Percentiles rank a stretch among this genome's conserved stretches.
These are phyloP conservation scores for Microstegium vimineum DNA, from an alignment of 176 grass and related monocot species.

Conservation along the genomic window DNA sequence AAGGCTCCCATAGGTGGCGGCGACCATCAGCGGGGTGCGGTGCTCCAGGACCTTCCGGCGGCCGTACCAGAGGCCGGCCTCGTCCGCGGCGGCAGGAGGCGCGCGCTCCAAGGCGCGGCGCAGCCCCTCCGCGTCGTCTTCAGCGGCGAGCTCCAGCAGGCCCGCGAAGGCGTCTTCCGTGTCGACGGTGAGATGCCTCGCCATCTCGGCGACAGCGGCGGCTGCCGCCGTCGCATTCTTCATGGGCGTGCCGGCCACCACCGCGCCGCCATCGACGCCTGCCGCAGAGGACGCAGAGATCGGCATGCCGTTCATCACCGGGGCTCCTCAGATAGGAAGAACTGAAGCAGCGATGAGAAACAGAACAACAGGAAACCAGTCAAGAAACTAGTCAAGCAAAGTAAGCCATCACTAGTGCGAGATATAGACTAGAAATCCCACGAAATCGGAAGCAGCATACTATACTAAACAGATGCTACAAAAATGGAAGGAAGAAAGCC, in stretches of 20 bases:
- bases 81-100: constrained; percentile 42
- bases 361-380: constrained; percentile 31
- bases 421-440: constrained; percentile 35
- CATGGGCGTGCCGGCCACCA: background rate
- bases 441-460: constrained; percentile 13
- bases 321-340: constrained; percentile 36
- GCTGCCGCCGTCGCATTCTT: constrained; percentile 40
- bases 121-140: constrained; percentile 45
- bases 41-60: constrained; percentile 59
- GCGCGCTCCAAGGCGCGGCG: constrained; percentile 42
- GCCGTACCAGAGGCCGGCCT: constrained; percentile 71
- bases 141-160: constrained; percentile 65
- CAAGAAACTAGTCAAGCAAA: constrained; percentile 44
- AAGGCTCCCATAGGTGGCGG: constrained; percentile 68
- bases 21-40: constrained; percentile 77
- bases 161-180: constrained; percentile 54
- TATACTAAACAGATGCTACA: background rate
- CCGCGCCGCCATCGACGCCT: background rate
- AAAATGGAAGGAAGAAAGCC: constrained; percentile 2
- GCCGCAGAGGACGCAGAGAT: constrained; percentile 27
- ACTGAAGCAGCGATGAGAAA: background rate
- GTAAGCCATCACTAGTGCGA: background rate
- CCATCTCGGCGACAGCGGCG: constrained; percentile 40
- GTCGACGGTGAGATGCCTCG: constrained; percentile 48
- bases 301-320: constrained; percentile 45